A percentile compares a stretch with the other conserved stretches of the same genome.
These are phyloP conservation scores for Trichosporon ovoides DNA, from an alignment of 1,284 basidiomycete genomes.

Conservation along the genomic window DNA sequence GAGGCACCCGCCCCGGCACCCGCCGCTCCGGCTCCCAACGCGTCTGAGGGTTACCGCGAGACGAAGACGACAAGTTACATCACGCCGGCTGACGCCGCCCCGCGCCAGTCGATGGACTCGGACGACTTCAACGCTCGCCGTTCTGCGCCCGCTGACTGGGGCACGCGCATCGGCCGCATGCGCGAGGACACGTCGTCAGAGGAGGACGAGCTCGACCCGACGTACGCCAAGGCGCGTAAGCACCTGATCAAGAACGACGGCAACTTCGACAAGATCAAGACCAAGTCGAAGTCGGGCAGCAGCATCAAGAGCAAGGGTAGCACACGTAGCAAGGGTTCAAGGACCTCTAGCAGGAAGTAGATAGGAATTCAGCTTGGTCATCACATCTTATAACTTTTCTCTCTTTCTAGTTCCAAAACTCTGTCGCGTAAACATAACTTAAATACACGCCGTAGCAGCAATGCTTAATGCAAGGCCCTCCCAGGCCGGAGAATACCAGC, in stretches of 20 bases:
- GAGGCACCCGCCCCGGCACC: not conserved
- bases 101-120: slow-evolving; percentile 1
- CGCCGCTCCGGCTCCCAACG: not conserved
- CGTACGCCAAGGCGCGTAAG: slow-evolving; percentile 33
- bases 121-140: slow-evolving; percentile 9
- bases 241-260: slow-evolving; percentile 12
- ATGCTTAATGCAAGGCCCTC: too few species aligned
- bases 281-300: slow-evolving; percentile 9
- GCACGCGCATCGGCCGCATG: slow-evolving; percentile 40
- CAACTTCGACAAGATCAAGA: not conserved
- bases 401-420: too few species aligned
- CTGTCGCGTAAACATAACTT: too few species aligned
- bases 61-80: slow-evolving; percentile 1
- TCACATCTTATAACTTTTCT: not conserved
- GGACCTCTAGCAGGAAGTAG: not conserved
- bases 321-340: slow-evolving; percentile 3
- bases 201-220: slow-evolving; percentile 33
- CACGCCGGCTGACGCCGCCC: slow-evolving; percentile 4
- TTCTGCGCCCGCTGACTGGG: slow-evolving; percentile 26
- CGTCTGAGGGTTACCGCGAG: slow-evolving; percentile 5
- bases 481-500: not conserved
- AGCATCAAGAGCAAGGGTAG: slow-evolving; percentile 18
- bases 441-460: too few species aligned
- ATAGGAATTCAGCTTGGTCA: not conserved
- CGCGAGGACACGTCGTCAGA: slow-evolving; percentile 42